phyloP scores from a whole-genome alignment of 2,329 filamentous ascomycete genomes.

The Ascochyta fabae region DNA sequence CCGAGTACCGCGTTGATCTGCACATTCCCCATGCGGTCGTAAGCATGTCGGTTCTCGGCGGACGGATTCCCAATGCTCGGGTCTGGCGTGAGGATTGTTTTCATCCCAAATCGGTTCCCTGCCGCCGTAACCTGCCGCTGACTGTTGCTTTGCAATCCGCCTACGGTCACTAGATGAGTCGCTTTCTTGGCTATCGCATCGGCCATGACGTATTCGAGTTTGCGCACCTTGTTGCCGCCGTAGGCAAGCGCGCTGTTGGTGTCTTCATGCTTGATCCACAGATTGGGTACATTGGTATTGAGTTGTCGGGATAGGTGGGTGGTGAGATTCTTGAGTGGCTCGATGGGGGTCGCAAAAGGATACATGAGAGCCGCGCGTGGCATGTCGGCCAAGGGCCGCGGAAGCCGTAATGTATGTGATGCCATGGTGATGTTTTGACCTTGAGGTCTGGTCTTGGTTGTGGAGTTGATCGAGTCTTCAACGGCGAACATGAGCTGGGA shows the following conservation, averaged over 20 bases:
- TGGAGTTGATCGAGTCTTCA: neutral
- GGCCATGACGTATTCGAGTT: slow-evolving; percentile 14
- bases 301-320: neutral
- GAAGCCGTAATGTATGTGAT: neutral
- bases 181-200: slow-evolving; percentile 13
- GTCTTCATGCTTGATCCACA: slow-evolving; percentile 18
- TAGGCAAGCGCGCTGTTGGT: slow-evolving; percentile 16
- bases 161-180: slow-evolving; percentile 14
- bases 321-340: slow-evolving; percentile 10
- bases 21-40: slow-evolving; percentile 7
- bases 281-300: neutral
- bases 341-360: slow-evolving; percentile 1
- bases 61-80: slow-evolving; percentile 11
- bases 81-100: slow-evolving; percentile 9
- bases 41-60: neutral
- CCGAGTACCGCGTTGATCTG: slow-evolving; percentile 8
- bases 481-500: no score
- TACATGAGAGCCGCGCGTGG: slow-evolving; percentile 9
- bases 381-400: slow-evolving; percentile 5
- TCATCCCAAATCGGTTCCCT: slow-evolving; percentile 12
- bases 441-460: no score
- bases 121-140: slow-evolving; percentile 12
- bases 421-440: neutral
- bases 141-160: slow-evolving; percentile 13
- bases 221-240: slow-evolving; percentile 16